These are phyloP conservation scores for Ilex aquifolium DNA, from an alignment of 257 asterid species.

Conservation along the genomic window DNA sequence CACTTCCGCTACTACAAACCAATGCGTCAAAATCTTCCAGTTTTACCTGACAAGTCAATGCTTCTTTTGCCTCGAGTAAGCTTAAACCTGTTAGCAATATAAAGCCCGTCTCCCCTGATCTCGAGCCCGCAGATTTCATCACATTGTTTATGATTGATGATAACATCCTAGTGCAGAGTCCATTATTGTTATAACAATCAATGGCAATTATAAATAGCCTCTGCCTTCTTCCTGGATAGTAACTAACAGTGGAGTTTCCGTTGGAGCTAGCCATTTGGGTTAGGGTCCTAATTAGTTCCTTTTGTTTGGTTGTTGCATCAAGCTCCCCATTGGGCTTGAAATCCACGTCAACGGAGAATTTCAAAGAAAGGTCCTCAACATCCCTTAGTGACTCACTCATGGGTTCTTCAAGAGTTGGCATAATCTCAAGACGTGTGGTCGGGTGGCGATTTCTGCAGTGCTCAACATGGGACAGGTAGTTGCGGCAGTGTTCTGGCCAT, in stretches of 20 bases:
- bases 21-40: constrained; percentile 53
- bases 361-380: constrained; percentile 51
- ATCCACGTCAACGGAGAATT: constrained; percentile 52
- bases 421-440: constrained; percentile 35
- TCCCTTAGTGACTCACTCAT: constrained; percentile 55
- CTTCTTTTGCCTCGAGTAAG: constrained; percentile 42
- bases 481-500: constrained; percentile 70
- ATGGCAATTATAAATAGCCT: constrained; percentile 45
- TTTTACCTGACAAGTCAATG: constrained; percentile 27
- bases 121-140: constrained; percentile 40
- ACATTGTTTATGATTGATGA: constrained; percentile 41
- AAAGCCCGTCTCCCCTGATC: constrained; percentile 47
- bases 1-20: constrained; percentile 61
- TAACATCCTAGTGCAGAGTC: constrained; percentile 34
- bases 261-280: constrained; percentile 29
- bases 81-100: constrained; percentile 46
- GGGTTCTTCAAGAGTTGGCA: constrained; percentile 53
- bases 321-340: constrained; percentile 37
- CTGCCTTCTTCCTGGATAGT: constrained; percentile 60
- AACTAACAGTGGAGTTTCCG: constrained; percentile 23
- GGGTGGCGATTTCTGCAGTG: constrained; percentile 46
- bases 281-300: constrained; percentile 43
- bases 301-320: constrained; percentile 36
- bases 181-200: constrained; percentile 46
- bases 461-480: constrained; percentile 51